Percentiles rank a stretch among this genome's conserved stretches.
Conservation (phyloP, 768 basidiomycete genomes). For the Chalciporus chontae region DNA sequence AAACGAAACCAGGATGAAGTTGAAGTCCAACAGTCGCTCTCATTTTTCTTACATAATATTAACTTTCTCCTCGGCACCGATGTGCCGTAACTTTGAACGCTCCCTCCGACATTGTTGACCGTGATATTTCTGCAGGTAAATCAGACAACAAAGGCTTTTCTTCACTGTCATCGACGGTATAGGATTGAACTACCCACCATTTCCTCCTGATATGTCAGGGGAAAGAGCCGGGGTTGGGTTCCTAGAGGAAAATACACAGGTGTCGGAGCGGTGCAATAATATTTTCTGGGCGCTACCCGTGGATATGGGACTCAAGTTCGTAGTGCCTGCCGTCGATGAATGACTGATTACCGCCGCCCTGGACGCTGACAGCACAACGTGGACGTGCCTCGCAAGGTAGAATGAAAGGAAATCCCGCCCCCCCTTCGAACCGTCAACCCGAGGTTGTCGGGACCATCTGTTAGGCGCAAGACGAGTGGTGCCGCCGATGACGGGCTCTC, state of each 20-base stretch:
- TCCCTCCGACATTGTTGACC: too few species aligned
- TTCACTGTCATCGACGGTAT: too few species aligned
- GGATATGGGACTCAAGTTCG: background rate
- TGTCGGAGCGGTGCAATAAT: too few species aligned
- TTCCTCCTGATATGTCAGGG: too few species aligned
- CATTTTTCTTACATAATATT: constrained; percentile 8
- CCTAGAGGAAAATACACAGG: too few species aligned
- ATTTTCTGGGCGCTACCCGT: background rate
- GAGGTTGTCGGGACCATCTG: constrained; percentile 14
- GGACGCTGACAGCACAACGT: background rate
- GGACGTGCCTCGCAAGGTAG: background rate
- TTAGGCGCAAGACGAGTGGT: constrained; percentile 3
- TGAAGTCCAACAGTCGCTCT: constrained; percentile 1
- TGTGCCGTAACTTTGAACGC: background rate
- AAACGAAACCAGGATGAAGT: background rate
- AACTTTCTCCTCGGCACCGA: background rate
- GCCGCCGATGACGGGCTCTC: constrained; percentile 25
- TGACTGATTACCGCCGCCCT: background rate
- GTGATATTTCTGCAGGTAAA: too few species aligned
- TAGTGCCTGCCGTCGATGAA: background rate
- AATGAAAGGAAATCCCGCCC: constrained; percentile 4
- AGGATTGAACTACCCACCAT: too few species aligned
- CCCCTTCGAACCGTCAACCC: constrained; percentile 7
- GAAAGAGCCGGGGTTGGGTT: too few species aligned
- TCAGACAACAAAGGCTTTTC: too few species aligned